These are phyloP conservation scores for Zea luxurians DNA, from an alignment of 176 grass and related monocot genomes.

Conservation along the genomic window DNA sequence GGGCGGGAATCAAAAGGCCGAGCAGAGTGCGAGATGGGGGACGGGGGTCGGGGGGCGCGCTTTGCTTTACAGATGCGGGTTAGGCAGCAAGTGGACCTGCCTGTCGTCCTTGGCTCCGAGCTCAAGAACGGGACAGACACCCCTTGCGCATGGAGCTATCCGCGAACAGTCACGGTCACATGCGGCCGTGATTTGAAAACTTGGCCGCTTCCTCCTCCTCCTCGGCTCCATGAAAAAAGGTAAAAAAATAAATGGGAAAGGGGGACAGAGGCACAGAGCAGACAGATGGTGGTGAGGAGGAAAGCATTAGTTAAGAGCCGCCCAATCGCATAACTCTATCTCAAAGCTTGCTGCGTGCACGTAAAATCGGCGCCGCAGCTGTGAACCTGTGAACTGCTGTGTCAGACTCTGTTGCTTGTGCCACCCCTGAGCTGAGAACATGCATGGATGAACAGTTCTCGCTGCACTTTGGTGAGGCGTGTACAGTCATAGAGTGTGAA, in stretches of 20 bases:
- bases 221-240: constrained; percentile 31
- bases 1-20: constrained; percentile 36
- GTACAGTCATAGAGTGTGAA: constrained; percentile 16
- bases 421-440: not conserved
- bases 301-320: constrained; percentile 26
- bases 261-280: not conserved
- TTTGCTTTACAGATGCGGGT: constrained; percentile 51
- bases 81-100: constrained; percentile 45
- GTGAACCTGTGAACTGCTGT: not conserved
- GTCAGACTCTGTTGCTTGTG: not conserved
- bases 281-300: constrained; percentile 22
- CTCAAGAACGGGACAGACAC: constrained; percentile 51
- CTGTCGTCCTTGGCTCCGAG: constrained; percentile 43
- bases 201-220: constrained; percentile 28
- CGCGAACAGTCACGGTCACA: constrained; percentile 46
- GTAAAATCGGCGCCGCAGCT: not conserved
- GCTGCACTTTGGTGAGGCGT: not conserved
- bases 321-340: constrained; percentile 15
- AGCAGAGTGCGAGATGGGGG: not conserved
- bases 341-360: not conserved
- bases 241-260: constrained; percentile 11
- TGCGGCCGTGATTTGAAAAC: constrained; percentile 52
- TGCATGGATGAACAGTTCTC: not conserved
- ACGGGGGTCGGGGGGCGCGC: not conserved
- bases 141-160: constrained; percentile 50